These are phyloP conservation scores for Hypoxylon rubiginosum DNA, from an alignment of 2,329 filamentous ascomycete species.

Conservation along the genomic window DNA sequence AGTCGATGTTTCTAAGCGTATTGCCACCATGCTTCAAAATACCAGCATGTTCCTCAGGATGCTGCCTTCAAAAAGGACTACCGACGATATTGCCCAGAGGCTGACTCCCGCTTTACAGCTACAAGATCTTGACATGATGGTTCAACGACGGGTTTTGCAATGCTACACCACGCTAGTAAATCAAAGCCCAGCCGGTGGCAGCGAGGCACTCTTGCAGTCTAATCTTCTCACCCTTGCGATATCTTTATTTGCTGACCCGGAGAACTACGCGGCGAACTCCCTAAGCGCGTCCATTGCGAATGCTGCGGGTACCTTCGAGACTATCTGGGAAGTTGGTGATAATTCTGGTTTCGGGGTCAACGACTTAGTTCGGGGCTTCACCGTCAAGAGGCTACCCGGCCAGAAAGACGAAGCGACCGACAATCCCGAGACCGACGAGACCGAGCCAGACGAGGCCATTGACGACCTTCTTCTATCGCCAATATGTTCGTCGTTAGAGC, in stretches of 20 bases:
- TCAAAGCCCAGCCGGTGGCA: conserved; percentile 85
- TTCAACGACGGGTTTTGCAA: conserved; percentile 90
- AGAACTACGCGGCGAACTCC: conserved; percentile 86
- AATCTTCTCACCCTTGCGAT: conserved; percentile 92
- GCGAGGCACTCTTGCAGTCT: conserved; percentile 88
- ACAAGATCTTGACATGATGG: conserved; percentile 92
- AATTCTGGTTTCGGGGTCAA: conserved; percentile 96
- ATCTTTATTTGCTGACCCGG: conserved; percentile 91
- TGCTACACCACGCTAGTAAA: conserved; percentile 94
- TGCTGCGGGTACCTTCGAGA: conserved; percentile 90
- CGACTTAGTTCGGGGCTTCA: conserved; percentile 83
- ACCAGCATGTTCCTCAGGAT: conserved; percentile 91
- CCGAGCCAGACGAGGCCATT: conserved; percentile 74
- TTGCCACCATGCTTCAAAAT: conserved; percentile 95
- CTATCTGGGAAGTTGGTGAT: conserved; percentile 93
- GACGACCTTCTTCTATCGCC: conserved; percentile 75
- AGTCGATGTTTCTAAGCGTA: conserved; percentile 91
- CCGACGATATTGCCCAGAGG: conserved; percentile 87
- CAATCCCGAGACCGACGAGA: conserved; percentile 61
- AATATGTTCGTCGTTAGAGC: conserved; percentile 85
- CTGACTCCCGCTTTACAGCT: conserved; percentile 88
- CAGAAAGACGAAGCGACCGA: conserved; percentile 70
- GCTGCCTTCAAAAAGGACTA: conserved; percentile 84
- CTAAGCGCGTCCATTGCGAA: conserved; percentile 92
- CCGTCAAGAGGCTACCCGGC: conserved; percentile 77